Conservation (phyloP, 2,329 filamentous ascomycete genomes). For the Fusarium subglutinans region DNA sequence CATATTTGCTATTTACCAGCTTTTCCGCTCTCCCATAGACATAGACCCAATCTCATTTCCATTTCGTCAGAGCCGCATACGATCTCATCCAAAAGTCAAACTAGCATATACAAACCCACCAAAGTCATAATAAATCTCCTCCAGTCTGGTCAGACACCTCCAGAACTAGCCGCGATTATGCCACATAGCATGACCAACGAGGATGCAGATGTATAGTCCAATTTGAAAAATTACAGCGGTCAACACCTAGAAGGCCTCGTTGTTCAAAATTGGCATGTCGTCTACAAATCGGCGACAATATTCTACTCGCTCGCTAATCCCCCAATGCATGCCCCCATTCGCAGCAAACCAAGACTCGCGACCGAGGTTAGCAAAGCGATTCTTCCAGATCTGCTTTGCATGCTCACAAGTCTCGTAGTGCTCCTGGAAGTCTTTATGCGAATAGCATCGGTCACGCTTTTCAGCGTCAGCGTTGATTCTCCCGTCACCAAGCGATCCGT, state of each 20-base stretch:
- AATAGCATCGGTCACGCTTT: not conserved
- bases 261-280: accelerated
- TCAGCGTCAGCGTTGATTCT: no score
- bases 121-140: not conserved
- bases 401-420: not conserved
- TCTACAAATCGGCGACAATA: not conserved
- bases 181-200: accelerated
- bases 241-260: not conserved
- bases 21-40: not conserved
- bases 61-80: not conserved
- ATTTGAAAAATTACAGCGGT: accelerated
- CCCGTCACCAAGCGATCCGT: no score
- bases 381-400: not conserved
- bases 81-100: not conserved
- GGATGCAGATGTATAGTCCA: accelerated
- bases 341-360: not conserved
- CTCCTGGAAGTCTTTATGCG: not conserved
- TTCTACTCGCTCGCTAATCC: accelerated
- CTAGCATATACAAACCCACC: accelerated
- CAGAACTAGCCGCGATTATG: no score
- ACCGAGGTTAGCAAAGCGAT: no score
- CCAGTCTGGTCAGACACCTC: not conserved
- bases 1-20: not conserved
- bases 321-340: not conserved
- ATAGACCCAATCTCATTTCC: accelerated